Conservation (phyloP, 768 basidiomycete genomes). For the Artomyces pyxidatus region DNA sequence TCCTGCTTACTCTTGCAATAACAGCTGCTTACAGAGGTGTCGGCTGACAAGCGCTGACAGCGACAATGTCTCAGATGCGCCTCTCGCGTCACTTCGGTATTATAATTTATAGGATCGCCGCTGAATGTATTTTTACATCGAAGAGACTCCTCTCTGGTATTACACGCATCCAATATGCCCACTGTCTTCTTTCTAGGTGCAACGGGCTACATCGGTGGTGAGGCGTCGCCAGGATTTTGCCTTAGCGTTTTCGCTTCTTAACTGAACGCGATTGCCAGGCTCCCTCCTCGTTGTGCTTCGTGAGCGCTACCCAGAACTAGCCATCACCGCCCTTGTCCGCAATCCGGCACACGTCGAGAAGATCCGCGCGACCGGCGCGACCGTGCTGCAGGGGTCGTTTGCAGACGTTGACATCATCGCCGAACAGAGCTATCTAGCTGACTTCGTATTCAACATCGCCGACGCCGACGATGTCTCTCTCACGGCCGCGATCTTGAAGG, state of each 20-base stretch:
- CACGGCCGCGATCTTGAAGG: slow-evolving; percentile 1
- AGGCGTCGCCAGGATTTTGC: too few relatives aligned
- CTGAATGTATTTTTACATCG: too few relatives aligned
- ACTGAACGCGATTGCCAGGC: too few relatives aligned
- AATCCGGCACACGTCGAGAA: not conserved
- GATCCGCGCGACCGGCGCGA: not conserved
- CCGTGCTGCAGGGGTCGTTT: slow-evolving; percentile 3
- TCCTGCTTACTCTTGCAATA: too few relatives aligned
- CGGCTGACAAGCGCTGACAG: too few relatives aligned
- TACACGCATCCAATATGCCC: too few relatives aligned
- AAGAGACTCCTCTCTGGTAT: too few relatives aligned
- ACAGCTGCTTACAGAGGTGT: too few relatives aligned
- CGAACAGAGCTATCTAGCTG: not conserved
- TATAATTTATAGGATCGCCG: too few relatives aligned
- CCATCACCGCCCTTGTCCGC: slow-evolving; percentile 7
- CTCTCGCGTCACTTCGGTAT: too few relatives aligned
- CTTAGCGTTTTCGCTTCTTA: too few relatives aligned
- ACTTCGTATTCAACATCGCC: slow-evolving; percentile 6
- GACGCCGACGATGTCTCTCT: slow-evolving; percentile 1
- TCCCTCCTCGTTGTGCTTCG: not conserved
- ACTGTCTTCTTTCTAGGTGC: slow-evolving; percentile 8
- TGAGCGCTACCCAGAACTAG: not conserved
- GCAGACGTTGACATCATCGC: slow-evolving; percentile 1
- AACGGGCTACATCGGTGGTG: slow-evolving; percentile 10
- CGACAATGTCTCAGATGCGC: too few relatives aligned